phyloP scores from a whole-genome alignment of 2,329 filamentous ascomycete genomes.

The Polytolypa hystricis region DNA sequence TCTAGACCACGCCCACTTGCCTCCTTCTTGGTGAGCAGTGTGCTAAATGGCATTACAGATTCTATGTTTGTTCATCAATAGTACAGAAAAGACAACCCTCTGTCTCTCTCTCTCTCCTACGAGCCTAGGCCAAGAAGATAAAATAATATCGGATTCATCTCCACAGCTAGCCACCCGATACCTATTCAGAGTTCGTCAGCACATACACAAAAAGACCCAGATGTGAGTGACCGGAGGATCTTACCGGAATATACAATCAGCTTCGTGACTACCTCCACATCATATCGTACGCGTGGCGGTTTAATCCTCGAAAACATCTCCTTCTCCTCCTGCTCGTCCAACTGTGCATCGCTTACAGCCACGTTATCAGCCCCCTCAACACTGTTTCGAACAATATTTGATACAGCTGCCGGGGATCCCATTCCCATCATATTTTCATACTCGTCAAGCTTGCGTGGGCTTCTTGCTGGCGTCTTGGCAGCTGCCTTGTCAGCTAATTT shows the following conservation, averaged over 20 bases:
- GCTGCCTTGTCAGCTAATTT: not conserved
- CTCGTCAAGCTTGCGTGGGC: slow-evolving; percentile 43
- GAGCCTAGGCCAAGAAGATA: slow-evolving; percentile 45
- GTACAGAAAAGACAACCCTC: no score
- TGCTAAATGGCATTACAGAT: not conserved
- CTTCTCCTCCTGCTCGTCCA: slow-evolving; percentile 46
- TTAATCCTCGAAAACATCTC: slow-evolving; percentile 78
- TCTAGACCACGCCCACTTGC: no score
- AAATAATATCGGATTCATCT: slow-evolving; percentile 63
- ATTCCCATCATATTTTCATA: slow-evolving; percentile 67
- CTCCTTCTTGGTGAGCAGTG: not conserved
- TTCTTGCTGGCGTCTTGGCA: slow-evolving; percentile 32
- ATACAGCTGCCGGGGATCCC: slow-evolving; percentile 35
- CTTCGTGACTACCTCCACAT: slow-evolving; percentile 98
- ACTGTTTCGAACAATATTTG: slow-evolving; percentile 19
- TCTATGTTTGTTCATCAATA: not conserved
- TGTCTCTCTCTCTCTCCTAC: no score
- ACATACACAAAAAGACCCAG: slow-evolving; percentile 1
- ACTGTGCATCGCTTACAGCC: slow-evolving; percentile 19
- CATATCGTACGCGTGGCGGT: slow-evolving; percentile 82
- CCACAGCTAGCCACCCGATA: slow-evolving; percentile 71
- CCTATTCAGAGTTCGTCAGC: slow-evolving; percentile 39
- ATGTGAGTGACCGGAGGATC: slow-evolving; percentile 24
- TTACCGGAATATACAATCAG: slow-evolving; percentile 85
- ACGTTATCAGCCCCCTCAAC: slow-evolving; percentile 15